Percentiles rank a stretch among this genome's conserved stretches.
Evolutionary conservation across 2,329 filamentous ascomycete genomes (phyloP).

Genomic region (Didymellaceae sp.): DNA sequence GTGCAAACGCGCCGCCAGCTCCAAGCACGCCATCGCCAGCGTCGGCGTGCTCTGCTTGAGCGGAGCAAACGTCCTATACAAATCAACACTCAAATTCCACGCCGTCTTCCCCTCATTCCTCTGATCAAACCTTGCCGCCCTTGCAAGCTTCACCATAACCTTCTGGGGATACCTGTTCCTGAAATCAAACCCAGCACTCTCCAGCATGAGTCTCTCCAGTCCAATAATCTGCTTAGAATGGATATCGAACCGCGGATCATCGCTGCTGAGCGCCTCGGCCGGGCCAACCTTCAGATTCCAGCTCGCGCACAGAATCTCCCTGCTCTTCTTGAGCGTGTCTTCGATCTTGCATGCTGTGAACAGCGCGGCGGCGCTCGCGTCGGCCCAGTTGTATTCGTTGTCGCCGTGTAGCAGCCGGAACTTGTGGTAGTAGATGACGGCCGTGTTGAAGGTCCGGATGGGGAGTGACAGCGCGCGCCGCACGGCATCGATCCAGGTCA

Average conservation of each 20-base stretch:
- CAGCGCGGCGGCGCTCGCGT: conserved; percentile 85
- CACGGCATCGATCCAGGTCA: conserved; percentile 87
- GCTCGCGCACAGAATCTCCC: conserved; percentile 87
- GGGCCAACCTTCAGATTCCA: conserved; percentile 80
- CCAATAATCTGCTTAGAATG: conserved; percentile 83
- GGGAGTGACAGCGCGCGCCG: conserved; percentile 80
- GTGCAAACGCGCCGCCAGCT: conserved; percentile 76
- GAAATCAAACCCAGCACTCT: conserved; percentile 93
- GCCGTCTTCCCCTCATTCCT: conserved; percentile 68
- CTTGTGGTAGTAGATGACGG: conserved; percentile 90
- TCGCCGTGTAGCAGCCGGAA: conserved; percentile 88
- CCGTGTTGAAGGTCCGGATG: conserved; percentile 89
- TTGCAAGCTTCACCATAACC: conserved; percentile 78
- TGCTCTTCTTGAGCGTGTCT: conserved; percentile 96
- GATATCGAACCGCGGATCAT: conserved; percentile 84
- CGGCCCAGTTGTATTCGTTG: conserved; percentile 80
- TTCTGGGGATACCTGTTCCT: conserved; percentile 87
- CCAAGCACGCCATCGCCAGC: conserved; percentile 81
- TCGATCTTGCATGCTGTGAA: conserved; percentile 97
- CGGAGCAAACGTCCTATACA: conserved; percentile 92
- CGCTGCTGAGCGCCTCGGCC: conserved; percentile 73
- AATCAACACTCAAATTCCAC: conserved; percentile 83
- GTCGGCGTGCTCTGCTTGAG: conserved; percentile 89
- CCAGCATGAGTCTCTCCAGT: conserved; percentile 89
- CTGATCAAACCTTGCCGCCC: conserved; percentile 62